A percentile compares a stretch with the other conserved stretches of the same genome.
Evolutionary conservation across 495 filamentous ascomycete genomes (phyloP).

Genomic region (Xylaria curta): DNA sequence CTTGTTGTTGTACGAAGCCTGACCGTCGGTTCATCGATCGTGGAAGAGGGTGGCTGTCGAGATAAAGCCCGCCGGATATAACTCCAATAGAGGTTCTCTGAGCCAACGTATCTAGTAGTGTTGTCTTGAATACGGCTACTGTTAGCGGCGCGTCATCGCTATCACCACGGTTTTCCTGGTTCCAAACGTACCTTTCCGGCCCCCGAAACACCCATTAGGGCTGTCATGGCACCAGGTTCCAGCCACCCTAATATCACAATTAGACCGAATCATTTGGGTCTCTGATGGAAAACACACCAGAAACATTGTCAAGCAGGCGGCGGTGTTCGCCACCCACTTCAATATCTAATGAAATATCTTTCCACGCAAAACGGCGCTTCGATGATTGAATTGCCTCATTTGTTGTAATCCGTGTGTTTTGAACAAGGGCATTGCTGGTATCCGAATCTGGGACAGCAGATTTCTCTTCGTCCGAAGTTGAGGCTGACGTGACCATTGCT

Average conservation of each 20-base stretch:
- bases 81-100: neutral
- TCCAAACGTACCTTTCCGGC: slow-evolving; percentile 69
- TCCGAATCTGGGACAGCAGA: neutral
- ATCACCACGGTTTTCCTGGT: neutral
- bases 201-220: slow-evolving; percentile 75
- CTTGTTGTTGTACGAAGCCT: slow-evolving; percentile 68
- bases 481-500: slow-evolving; percentile 47
- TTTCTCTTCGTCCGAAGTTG: slow-evolving; percentile 12
- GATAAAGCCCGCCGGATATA: slow-evolving; percentile 56
- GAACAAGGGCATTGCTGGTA: neutral
- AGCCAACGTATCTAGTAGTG: neutral
- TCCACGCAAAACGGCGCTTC: slow-evolving; percentile 73
- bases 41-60: slow-evolving; percentile 71
- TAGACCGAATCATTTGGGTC: neutral
- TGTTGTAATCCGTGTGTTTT: neutral
- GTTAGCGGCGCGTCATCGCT: neutral
- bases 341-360: slow-evolving; percentile 80
- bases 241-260: slow-evolving; percentile 66
- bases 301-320: slow-evolving; percentile 71
- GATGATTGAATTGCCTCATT: slow-evolving; percentile 42
- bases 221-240: slow-evolving; percentile 83
- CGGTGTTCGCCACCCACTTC: slow-evolving; percentile 75
- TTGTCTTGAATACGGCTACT: neutral
- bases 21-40: slow-evolving; percentile 79
- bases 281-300: slow-evolving; percentile 46